Conservation (phyloP, 345 rosid genomes). For the Populus euphratica region DNA sequence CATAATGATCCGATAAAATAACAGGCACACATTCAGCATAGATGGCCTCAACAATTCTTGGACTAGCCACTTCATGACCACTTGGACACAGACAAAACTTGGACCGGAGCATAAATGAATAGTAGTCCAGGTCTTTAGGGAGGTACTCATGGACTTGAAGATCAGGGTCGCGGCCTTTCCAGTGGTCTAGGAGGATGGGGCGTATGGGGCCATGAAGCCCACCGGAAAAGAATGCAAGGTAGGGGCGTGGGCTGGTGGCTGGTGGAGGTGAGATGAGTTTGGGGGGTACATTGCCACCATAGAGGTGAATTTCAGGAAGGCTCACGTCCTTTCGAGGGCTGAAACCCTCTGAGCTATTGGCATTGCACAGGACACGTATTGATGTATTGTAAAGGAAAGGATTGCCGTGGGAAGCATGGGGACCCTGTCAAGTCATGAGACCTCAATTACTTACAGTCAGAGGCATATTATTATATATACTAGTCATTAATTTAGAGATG, state of each 20-base stretch:
- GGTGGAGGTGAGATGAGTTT: slow-evolving; percentile 45
- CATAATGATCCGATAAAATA: slow-evolving; percentile 61
- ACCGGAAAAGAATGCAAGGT: slow-evolving; percentile 79
- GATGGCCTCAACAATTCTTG: slow-evolving; percentile 79
- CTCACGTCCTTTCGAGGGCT: slow-evolving; percentile 67
- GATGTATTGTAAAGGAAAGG: slow-evolving; percentile 52
- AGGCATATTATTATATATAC: too few species aligned
- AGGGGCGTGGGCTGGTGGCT: slow-evolving; percentile 36
- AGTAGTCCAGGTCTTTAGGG: slow-evolving; percentile 56
- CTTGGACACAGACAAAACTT: slow-evolving; percentile 91
- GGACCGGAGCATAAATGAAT: slow-evolving; percentile 64
- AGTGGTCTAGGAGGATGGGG: slow-evolving; percentile 54
- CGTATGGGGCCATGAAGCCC: slow-evolving; percentile 77
- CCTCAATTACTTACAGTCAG: background rate
- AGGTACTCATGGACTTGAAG: slow-evolving; percentile 65
- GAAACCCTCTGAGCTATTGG: slow-evolving; percentile 91
- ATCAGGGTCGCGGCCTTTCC: slow-evolving; percentile 65
- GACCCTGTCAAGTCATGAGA: slow-evolving; percentile 50
- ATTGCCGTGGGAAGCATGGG: slow-evolving; percentile 54
- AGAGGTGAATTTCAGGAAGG: slow-evolving; percentile 71
- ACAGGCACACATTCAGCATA: slow-evolving; percentile 85
- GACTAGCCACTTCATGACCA: slow-evolving; percentile 92
- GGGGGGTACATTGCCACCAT: slow-evolving; percentile 42
- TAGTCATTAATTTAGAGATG: background rate
- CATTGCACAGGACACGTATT: slow-evolving; percentile 83